These are phyloP conservation scores for Neofusicoccum sp. DNA, from an alignment of 2,329 filamentous ascomycete species.

Conservation along the genomic window DNA sequence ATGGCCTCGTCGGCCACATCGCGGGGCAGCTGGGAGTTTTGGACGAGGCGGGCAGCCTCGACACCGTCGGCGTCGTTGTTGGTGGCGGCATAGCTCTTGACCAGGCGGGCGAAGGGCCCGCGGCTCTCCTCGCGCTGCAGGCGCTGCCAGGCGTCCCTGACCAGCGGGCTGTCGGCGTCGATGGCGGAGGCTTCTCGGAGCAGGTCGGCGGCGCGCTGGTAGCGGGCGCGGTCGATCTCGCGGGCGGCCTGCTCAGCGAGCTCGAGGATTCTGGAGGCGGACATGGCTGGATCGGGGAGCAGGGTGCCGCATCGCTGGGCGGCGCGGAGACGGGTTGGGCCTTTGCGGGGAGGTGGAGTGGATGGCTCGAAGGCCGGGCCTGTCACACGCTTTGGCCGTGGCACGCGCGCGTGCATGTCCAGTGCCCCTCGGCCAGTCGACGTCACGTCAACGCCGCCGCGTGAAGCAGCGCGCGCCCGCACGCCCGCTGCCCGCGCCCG, in stretches of 20 bases:
- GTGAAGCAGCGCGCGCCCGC: neutral
- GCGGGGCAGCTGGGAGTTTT: conserved; percentile 29
- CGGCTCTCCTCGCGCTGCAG: conserved; percentile 40
- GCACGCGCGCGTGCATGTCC: conserved; percentile 3
- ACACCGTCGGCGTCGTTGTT: conserved; percentile 42
- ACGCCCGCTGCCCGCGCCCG: neutral
- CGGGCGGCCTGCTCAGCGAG: conserved; percentile 20
- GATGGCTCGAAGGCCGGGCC: neutral
- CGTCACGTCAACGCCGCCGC: neutral
- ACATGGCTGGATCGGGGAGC: conserved; percentile 7
- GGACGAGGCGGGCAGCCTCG: conserved; percentile 33
- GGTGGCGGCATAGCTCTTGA: conserved; percentile 35
- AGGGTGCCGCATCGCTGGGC: neutral
- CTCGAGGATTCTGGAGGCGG: conserved; percentile 10
- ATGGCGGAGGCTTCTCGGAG: conserved; percentile 46
- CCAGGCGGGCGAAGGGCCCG: conserved; percentile 33
- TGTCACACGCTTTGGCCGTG: conserved; percentile 8
- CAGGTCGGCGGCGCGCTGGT: conserved; percentile 41
- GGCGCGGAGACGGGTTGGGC: neutral
- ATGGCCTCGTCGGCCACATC: conserved; percentile 41
- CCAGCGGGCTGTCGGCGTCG: conserved; percentile 39
- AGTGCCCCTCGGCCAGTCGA: neutral
- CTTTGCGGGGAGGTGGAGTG: neutral
- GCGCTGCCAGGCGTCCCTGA: conserved; percentile 42
- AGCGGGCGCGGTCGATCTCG: conserved; percentile 26